These are phyloP conservation scores for Litchi chinensis DNA, from an alignment of 345 rosid genomes.

Conservation along the genomic window DNA sequence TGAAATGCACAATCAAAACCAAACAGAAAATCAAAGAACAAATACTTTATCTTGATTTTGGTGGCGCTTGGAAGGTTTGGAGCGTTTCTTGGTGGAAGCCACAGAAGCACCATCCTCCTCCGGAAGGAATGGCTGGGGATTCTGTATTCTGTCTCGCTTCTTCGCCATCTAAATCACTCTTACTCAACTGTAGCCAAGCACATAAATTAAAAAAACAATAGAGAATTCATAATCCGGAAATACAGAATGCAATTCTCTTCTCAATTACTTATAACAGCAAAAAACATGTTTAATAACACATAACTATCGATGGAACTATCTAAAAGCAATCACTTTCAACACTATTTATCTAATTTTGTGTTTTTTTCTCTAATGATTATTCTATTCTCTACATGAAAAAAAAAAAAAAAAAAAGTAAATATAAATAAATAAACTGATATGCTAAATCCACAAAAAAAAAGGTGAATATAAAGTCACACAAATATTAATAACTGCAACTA, in stretches of 20 bases:
- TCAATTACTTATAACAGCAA: not conserved
- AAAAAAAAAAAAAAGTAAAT: too few relatives aligned
- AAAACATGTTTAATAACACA: not conserved
- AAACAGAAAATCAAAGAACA: not conserved
- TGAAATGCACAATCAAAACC: not conserved
- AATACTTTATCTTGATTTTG: constrained; percentile 55
- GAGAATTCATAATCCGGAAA: too few relatives aligned
- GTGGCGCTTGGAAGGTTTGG: constrained; percentile 68
- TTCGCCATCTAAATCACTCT: constrained; percentile 18
- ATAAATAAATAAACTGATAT: not conserved
- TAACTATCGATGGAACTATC: not conserved
- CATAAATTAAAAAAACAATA: not conserved
- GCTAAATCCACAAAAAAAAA: not conserved
- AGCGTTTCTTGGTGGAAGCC: constrained; percentile 58
- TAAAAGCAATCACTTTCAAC: not conserved
- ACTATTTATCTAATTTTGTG: too few relatives aligned
- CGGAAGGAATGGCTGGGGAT: constrained; percentile 63
- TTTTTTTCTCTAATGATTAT: not conserved
- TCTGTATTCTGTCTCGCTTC: constrained; percentile 64
- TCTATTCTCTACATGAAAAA: not conserved
- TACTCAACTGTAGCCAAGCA: not conserved
- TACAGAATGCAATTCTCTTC: not conserved
- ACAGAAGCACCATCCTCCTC: constrained; percentile 41
- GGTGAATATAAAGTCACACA: not conserved
- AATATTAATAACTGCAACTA: not conserved